A percentile compares a stretch with the other conserved stretches of the same genome.
phyloP scores from a whole-genome alignment of 192 early-diverging fungal species.

The Coemansia sp. region DNA sequence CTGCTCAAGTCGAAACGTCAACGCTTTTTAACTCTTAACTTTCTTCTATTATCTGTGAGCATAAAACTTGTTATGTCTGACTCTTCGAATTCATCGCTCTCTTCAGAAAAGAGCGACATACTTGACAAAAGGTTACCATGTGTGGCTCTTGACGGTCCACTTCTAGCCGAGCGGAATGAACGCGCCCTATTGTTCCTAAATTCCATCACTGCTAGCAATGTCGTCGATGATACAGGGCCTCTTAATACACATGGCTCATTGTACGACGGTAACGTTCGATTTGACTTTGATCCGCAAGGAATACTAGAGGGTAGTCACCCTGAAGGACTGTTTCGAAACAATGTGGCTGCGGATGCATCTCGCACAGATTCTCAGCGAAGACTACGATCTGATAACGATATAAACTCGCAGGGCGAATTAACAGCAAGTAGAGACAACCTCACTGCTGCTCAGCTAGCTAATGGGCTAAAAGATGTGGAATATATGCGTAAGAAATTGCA shows the following conservation, averaged over 20 bases:
- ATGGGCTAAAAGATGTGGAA: constrained; percentile 2
- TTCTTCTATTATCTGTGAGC: too few relatives aligned
- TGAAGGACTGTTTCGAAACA: background rate
- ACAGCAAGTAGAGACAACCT: background rate
- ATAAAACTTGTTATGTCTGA: background rate
- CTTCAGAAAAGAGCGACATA: background rate
- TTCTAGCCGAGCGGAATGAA: constrained; percentile 17
- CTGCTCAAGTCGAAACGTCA: too few relatives aligned
- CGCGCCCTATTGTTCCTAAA: constrained; percentile 30
- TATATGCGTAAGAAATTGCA: constrained; percentile 13
- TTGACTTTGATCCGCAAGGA: constrained; percentile 21
- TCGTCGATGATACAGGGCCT: constrained; percentile 7
- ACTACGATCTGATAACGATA: background rate
- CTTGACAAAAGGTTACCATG: background rate
- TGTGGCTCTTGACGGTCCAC: background rate
- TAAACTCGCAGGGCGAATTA: background rate
- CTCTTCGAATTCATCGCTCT: background rate
- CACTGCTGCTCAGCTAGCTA: background rate
- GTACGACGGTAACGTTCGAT: background rate
- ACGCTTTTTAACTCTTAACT: too few relatives aligned
- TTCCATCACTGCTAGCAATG: constrained; percentile 38
- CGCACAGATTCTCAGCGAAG: background rate
- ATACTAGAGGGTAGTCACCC: constrained; percentile 6
- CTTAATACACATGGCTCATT: background rate
- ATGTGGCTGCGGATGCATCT: background rate